A percentile compares a stretch with the other conserved stretches of the same genome.
Evolutionary conservation across 2,329 filamentous ascomycete genomes (phyloP).

Genomic region (Berkeleyomyces rouxiae): DNA sequence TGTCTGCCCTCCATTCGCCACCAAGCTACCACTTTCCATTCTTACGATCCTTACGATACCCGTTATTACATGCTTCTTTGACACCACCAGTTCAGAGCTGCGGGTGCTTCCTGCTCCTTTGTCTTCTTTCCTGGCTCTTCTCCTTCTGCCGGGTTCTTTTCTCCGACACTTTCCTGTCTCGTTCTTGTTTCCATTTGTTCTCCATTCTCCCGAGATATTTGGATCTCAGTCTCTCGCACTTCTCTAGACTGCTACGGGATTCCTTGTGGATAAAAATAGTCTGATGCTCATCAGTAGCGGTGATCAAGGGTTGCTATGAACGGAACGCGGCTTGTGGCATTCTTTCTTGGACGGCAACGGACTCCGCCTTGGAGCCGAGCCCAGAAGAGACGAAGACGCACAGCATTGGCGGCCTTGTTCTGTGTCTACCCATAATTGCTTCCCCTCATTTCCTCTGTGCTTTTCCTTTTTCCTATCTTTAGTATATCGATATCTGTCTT

Average conservation of each 20-base stretch:
- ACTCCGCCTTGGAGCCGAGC: not conserved
- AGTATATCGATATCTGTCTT: constrained; percentile 2
- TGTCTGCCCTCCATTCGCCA: not conserved
- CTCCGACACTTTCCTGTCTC: not conserved
- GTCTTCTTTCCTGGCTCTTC: not conserved
- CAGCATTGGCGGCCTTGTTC: not conserved
- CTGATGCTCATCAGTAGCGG: not conserved
- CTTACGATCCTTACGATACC: constrained; percentile 15
- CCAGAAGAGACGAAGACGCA: not conserved
- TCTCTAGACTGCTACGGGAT: not conserved
- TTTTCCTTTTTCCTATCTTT: constrained; percentile 10
- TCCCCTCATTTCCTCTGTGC: constrained; percentile 7
- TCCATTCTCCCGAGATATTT: too few relatives aligned
- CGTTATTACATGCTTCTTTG: constrained; percentile 10
- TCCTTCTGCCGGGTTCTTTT: not conserved
- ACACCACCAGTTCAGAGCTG: not conserved
- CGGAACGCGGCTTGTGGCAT: not conserved
- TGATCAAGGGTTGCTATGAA: not conserved
- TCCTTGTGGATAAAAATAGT: too few relatives aligned
- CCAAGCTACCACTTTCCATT: constrained; percentile 5
- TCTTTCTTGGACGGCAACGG: not conserved
- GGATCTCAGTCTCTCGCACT: not conserved
- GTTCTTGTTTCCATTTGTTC: not conserved
- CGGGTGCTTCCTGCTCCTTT: not conserved
- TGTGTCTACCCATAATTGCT: constrained; percentile 6